Percentiles rank a stretch among this genome's conserved stretches.
Conservation (phyloP, 1,139 yeast species). For the Meyerozyma smithsonii region DNA sequence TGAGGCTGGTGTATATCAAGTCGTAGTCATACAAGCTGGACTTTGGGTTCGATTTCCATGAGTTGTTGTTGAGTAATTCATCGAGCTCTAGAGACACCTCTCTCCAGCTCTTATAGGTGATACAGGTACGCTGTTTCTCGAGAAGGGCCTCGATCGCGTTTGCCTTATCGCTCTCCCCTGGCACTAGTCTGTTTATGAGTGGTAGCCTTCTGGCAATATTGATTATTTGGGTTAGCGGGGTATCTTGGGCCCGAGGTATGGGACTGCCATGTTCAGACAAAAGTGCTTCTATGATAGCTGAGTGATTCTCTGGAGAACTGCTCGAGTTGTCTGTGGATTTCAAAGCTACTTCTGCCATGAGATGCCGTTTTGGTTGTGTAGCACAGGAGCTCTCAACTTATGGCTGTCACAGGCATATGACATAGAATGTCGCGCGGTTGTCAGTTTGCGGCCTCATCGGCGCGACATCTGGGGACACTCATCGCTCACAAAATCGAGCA, state of each 20-base stretch:
- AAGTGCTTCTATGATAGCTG: constrained; percentile 1
- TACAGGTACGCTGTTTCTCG: constrained; percentile 53
- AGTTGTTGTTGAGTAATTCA: constrained; percentile 52
- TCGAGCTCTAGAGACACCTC: constrained; percentile 62
- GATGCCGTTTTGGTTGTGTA: background rate
- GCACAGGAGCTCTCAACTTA: too few species aligned
- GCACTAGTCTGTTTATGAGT: constrained; percentile 22
- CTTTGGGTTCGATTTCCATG: constrained; percentile 65
- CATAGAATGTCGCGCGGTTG: constrained; percentile 2
- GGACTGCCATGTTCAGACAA: background rate
- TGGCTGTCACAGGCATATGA: constrained; percentile 2
- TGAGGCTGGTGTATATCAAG: constrained; percentile 48
- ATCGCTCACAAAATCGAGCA: constrained; percentile 1
- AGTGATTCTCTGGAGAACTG: background rate
- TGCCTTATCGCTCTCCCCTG: constrained; percentile 25
- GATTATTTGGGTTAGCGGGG: background rate
- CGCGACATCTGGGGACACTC: constrained; percentile 2
- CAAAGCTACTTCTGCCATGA: background rate
- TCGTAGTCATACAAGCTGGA: constrained; percentile 69
- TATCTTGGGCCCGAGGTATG: background rate
- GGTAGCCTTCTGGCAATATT: constrained; percentile 19
- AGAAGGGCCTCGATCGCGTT: constrained; percentile 26
- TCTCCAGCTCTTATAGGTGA: constrained; percentile 69
- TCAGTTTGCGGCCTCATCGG: too few species aligned
- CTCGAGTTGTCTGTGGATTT: background rate